Percentiles rank a stretch among this genome's conserved stretches.
Conservation (phyloP, 139 green algal genomes). For the Closterium sp. region DNA sequence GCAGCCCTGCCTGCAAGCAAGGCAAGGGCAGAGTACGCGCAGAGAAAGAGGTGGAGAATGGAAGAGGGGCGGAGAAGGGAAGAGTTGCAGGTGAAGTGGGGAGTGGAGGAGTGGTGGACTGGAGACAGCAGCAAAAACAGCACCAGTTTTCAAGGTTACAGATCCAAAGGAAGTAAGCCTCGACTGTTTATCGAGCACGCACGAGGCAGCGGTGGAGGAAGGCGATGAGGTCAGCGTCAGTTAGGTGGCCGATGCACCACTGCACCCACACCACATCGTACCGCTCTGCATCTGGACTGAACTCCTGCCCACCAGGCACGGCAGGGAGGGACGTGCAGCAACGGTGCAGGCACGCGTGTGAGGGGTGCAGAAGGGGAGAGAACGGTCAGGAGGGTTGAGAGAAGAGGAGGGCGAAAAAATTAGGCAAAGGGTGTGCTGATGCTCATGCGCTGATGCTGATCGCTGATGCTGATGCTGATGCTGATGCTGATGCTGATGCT, state of each 20-base stretch:
- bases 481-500: too few species aligned
- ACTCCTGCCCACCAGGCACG: constrained; percentile 31
- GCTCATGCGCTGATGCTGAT: too few species aligned
- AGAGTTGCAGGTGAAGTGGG: neutral
- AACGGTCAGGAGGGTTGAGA: constrained; percentile 15
- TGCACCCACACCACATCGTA: constrained; percentile 85
- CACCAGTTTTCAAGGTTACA: neutral
- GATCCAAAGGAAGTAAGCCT: neutral
- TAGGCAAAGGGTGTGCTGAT: neutral
- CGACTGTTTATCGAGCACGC: constrained; percentile 8
- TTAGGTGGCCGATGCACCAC: constrained; percentile 89
- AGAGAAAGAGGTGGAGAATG: neutral
- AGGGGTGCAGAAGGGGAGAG: neutral
- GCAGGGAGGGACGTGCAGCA: neutral
- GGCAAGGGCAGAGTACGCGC: neutral
- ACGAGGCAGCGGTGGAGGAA: constrained; percentile 70
- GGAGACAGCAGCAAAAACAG: neutral
- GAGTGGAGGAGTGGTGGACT: neutral
- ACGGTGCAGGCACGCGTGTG: neutral
- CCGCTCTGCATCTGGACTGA: constrained; percentile 57
- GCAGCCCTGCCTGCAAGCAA: constrained; percentile 42
- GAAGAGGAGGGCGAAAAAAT: neutral
- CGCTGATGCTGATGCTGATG: too few species aligned
- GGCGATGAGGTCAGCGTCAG: constrained; percentile 77
- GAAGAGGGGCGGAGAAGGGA: neutral